These are phyloP conservation scores for Nakataea oryzae DNA, from an alignment of 2,329 filamentous ascomycete species.

Conservation along the genomic window DNA sequence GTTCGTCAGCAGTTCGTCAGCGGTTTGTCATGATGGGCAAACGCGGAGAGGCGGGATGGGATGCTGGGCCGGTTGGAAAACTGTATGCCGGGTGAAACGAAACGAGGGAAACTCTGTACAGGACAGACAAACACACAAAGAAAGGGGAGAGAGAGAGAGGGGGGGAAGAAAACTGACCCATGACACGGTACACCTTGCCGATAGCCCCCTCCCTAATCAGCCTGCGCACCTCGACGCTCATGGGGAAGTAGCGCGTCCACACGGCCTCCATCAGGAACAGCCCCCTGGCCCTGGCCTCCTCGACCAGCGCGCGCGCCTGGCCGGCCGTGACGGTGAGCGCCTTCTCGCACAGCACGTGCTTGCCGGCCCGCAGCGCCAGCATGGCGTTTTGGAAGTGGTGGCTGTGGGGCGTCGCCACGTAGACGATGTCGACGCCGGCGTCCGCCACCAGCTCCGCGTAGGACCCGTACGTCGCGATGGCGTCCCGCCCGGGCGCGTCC, in stretches of 20 bases:
- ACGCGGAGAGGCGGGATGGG: too few species aligned
- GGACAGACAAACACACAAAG: not conserved
- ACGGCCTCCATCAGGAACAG: constrained; percentile 79
- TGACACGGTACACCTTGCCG: constrained; percentile 50
- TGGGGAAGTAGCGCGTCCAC: constrained; percentile 82
- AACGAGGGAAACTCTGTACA: not conserved
- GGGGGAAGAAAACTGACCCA: constrained; percentile 25
- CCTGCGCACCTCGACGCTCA: constrained; percentile 66
- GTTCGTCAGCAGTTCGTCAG: not conserved
- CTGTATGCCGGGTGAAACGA: not conserved
- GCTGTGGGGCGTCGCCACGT: constrained; percentile 82
- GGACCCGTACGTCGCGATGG: constrained; percentile 63
- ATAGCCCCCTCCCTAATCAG: constrained; percentile 44
- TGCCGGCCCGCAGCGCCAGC: constrained; percentile 73
- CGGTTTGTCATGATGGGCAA: not conserved
- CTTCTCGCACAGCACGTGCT: constrained; percentile 87
- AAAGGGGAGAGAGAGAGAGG: not conserved
- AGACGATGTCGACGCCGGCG: constrained; percentile 72
- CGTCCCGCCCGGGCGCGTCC: constrained; percentile 47
- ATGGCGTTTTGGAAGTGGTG: constrained; percentile 89
- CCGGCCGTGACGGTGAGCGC: constrained; percentile 75
- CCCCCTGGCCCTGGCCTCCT: constrained; percentile 61
- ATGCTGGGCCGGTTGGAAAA: not conserved
- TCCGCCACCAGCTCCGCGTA: constrained; percentile 76
- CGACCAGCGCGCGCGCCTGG: constrained; percentile 62